Base-by-base conservation (phyloP, 2,329 filamentous ascomycete species). In the Ambrosiella xylebori region DNA sequence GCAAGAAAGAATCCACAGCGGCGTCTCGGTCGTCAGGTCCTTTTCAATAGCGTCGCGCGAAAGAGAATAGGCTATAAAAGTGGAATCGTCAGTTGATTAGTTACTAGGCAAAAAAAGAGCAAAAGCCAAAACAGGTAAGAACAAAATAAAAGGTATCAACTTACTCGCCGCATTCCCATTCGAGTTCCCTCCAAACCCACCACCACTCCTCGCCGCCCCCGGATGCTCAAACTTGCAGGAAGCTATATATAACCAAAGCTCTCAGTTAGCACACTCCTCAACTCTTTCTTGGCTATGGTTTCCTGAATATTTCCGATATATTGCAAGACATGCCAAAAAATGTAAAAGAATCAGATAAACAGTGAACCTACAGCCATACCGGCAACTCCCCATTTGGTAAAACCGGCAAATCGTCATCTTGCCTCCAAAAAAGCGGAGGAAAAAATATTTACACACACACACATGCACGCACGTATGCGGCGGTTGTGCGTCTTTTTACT, bases 1-100 rank as follows among this genome's bases (percentile, higher is more conserved):
- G 19, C 85, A 78, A 1, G 90, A 95, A 27, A 96, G 77, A 3
- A 93, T 84, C 86, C 90, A 97, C 74, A 80, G 72, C 15, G 91
- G 91, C 7, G 78, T 77, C 61, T 93, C 87, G 19, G 76, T 74
- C 0, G 76, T 79, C 51, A 94, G 74, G 66, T 94, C 88, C 57
- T 71, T 70, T 61, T 76, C 76, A 64, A 94, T 84, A 1, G 70
- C 71, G 0, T 79, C 78, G 47, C 71, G 70, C n/a, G 71, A 78
- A 45, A 89, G 69, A 50, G 70, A 74, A 66, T 80, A 80, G 3
- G 72, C 70, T 7, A 67, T 65, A 66, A 39, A 19, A 15, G 27
- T 44, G 44, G 37, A 36, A 50, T 27, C 4, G 40, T 11, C 40
- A 41, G 6, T 7, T 41, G 2, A n/a, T 41, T 41, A 41, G n/a